A percentile compares a stretch with the other conserved stretches of the same genome.
Conservation (phyloP, 176 grass and related monocot genomes). For the Chloris gayana region DNA sequence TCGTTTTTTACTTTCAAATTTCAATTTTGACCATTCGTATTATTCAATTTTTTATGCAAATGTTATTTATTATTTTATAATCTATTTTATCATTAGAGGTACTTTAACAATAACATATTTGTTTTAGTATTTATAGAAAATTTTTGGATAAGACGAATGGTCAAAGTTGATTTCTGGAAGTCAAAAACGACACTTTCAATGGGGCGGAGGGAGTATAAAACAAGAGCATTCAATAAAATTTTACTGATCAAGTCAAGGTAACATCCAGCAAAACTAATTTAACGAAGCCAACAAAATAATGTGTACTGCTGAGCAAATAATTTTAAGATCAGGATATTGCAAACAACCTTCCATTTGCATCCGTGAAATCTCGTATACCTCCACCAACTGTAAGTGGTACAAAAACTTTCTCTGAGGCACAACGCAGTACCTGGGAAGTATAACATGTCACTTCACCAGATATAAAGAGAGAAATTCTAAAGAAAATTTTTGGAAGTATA, state of each 20-base stretch:
- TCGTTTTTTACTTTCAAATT: too few relatives aligned
- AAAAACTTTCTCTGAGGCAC: constrained; percentile 94
- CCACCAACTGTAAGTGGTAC: constrained; percentile 99
- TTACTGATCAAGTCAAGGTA: constrained; percentile 28
- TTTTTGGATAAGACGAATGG: too few relatives aligned
- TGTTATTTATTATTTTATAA: too few relatives aligned
- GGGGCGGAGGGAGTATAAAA: too few relatives aligned
- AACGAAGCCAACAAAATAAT: constrained; percentile 25
- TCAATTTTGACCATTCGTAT: too few relatives aligned
- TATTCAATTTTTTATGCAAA: too few relatives aligned
- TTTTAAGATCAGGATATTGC: neutral
- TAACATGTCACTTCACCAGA: constrained; percentile 27
- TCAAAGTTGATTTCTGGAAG: too few relatives aligned
- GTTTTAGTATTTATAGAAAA: too few relatives aligned
- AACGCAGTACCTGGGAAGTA: constrained; percentile 73
- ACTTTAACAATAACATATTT: too few relatives aligned
- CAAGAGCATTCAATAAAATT: constrained; percentile 12
- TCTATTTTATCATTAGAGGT: too few relatives aligned
- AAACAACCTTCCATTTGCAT: constrained; percentile 86
- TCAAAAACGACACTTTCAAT: too few relatives aligned
- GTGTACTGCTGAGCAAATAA: constrained; percentile 10
- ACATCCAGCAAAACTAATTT: constrained; percentile 16
- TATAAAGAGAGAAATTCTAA: neutral
- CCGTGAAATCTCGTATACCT: constrained; percentile 98
- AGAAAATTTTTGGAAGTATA: constrained; percentile 10